Evolutionary conservation across 2,329 filamentous ascomycete genomes (phyloP).

Genomic region (Dothidotthia symphoricarpi): DNA sequence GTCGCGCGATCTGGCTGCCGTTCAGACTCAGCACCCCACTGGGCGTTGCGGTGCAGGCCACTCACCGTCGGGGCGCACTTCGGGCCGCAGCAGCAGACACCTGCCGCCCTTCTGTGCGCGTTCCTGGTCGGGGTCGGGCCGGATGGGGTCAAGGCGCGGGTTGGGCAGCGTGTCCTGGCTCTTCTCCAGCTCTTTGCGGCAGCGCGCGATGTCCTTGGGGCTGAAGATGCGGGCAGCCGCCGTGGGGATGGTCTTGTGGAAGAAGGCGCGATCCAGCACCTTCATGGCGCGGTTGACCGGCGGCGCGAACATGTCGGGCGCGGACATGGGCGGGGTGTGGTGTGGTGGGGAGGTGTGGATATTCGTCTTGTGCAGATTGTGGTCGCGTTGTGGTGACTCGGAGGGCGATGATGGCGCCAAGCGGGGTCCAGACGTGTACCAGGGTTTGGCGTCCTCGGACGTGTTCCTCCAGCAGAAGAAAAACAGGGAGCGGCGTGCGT

Average conservation of each 20-base stretch:
- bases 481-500: no score
- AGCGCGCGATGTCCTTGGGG: slow-evolving; percentile 69
- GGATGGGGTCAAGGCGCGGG: slow-evolving; percentile 63
- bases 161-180: slow-evolving; percentile 65
- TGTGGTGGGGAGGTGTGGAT: slow-evolving; percentile 10
- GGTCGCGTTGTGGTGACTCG: no score
- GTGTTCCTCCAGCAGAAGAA: no score
- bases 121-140: slow-evolving; percentile 58
- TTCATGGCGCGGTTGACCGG: slow-evolving; percentile 78
- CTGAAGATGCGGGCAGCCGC: slow-evolving; percentile 77
- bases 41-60: slow-evolving; percentile 7
- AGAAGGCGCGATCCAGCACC: slow-evolving; percentile 78
- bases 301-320: slow-evolving; percentile 65
- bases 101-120: slow-evolving; percentile 50
- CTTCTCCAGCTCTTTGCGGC: slow-evolving; percentile 64
- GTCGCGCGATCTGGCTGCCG: slow-evolving; percentile 62
- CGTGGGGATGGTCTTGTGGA: slow-evolving; percentile 71
- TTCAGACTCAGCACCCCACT: slow-evolving; percentile 37
- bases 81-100: slow-evolving; percentile 49
- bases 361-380: background rate
- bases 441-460: no score
- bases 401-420: no score
- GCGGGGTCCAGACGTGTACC: background rate
- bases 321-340: slow-evolving; percentile 20
- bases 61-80: slow-evolving; percentile 42